These are phyloP conservation scores for Rosellinia necatrix DNA, from an alignment of 2,329 filamentous ascomycete genomes.

Conservation along the genomic window DNA sequence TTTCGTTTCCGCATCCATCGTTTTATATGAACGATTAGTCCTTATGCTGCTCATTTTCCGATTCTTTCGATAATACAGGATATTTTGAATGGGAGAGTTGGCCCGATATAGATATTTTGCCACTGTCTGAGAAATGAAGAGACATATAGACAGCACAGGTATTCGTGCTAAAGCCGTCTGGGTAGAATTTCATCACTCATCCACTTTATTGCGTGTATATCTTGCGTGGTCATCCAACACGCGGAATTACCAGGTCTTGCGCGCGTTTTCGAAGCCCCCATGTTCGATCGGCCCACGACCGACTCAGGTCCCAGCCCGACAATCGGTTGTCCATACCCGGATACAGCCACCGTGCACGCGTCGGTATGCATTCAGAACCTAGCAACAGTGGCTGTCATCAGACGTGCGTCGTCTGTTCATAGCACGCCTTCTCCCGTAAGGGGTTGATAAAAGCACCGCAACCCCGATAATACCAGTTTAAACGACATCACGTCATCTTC, in stretches of 20 bases:
- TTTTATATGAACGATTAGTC: slow-evolving; percentile 11
- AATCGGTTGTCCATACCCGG: not conserved
- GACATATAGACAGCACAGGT: not conserved
- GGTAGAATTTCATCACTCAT: slow-evolving; percentile 5
- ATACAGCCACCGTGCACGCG: not conserved
- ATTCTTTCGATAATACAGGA: too few relatives aligned
- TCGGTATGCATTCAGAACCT: not conserved
- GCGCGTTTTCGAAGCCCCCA: not conserved
- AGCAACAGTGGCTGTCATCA: not conserved
- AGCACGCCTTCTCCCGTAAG: not conserved
- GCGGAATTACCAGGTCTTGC: not conserved
- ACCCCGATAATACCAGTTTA: slow-evolving; percentile 24
- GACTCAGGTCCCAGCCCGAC: not conserved
- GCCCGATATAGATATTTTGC: not conserved
- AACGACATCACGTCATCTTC: slow-evolving; percentile 29
- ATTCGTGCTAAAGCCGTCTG: not conserved
- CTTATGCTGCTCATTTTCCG: not conserved
- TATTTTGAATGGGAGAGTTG: not conserved
- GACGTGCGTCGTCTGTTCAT: not conserved
- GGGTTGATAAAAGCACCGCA: not conserved
- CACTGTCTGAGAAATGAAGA: not conserved
- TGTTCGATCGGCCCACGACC: slow-evolving; percentile 4
- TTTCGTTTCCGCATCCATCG: slow-evolving; percentile 18
- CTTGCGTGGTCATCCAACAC: not conserved
- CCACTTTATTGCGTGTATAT: slow-evolving; percentile 5